Conservation (phyloP, 176 grass and related monocot species). For the Cenchrus fungigraminus region DNA sequence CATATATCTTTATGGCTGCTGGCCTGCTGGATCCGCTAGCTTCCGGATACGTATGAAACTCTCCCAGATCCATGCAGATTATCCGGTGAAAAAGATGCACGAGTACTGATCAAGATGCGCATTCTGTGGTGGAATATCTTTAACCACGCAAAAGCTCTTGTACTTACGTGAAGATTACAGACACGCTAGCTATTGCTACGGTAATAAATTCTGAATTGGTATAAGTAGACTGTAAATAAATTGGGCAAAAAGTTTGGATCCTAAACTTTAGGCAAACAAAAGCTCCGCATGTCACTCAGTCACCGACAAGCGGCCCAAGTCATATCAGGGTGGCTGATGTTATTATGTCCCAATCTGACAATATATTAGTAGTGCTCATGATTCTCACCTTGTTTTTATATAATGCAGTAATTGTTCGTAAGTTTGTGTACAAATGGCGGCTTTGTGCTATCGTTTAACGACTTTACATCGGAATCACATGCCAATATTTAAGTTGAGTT, state of each 20-base stretch:
- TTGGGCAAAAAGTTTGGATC: neutral
- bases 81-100: neutral
- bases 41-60: slow-evolving; percentile 47
- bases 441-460: neutral
- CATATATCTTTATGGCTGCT: neutral
- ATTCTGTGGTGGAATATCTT: neutral
- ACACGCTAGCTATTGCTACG: neutral
- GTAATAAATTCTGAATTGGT: neutral
- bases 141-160: slow-evolving; percentile 9
- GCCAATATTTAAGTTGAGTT: neutral
- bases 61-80: slow-evolving; percentile 27
- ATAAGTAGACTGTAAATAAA: neutral
- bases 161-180: neutral
- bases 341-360: neutral
- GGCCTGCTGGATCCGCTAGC: neutral
- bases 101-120: neutral
- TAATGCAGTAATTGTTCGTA: neutral
- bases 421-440: neutral
- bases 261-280: neutral
- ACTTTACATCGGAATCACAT: neutral
- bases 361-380: neutral
- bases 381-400: too few species aligned
- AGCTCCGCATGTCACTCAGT: neutral
- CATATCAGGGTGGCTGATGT: neutral
- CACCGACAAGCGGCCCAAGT: neutral